Evolutionary conservation across 1,284 basidiomycete genomes (phyloP).

Genomic region (Puccinia coronata): DNA sequence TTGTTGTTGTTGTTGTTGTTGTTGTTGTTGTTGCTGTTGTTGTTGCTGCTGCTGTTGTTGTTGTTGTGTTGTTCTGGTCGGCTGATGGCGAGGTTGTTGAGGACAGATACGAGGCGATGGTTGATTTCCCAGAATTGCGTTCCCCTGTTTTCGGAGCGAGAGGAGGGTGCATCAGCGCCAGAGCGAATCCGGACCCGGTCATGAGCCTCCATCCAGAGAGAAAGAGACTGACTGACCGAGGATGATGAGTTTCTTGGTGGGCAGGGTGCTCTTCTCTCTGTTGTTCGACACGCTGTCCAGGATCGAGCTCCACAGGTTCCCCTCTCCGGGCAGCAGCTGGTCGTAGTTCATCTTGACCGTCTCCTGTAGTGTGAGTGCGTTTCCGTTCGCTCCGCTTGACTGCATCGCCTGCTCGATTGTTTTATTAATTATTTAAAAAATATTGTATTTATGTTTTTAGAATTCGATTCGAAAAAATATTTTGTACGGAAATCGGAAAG

Average conservation of each 20-base stretch:
- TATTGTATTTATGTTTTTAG: no score
- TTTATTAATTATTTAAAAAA: no score
- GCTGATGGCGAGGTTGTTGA: slow-evolving; percentile 60
- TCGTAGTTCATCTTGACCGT: slow-evolving; percentile 22
- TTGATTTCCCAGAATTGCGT: slow-evolving; percentile 73
- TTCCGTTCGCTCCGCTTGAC: no score
- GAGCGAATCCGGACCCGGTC: not conserved
- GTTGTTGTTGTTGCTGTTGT: no score
- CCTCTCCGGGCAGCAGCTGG: slow-evolving; percentile 27
- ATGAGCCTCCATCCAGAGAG: no score
- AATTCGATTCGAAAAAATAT: no score
- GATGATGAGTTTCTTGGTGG: slow-evolving; percentile 31
- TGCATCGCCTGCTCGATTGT: no score
- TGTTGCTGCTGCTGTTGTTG: slow-evolving; percentile 49
- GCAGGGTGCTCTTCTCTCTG: slow-evolving; percentile 59
- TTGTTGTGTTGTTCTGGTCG: slow-evolving; percentile 63
- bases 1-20: no score
- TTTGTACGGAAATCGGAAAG: no score
- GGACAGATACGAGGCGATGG: slow-evolving; percentile 67
- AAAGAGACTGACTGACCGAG: slow-evolving; percentile 1
- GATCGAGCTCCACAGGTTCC: slow-evolving; percentile 84
- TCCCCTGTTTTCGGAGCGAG: slow-evolving; percentile 63
- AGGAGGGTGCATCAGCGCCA: not conserved
- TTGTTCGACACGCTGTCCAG: slow-evolving; percentile 81
- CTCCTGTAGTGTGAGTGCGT: no score